phyloP scores from a whole-genome alignment of 2,329 filamentous ascomycete species.

The Epichloe coenophiala region DNA sequence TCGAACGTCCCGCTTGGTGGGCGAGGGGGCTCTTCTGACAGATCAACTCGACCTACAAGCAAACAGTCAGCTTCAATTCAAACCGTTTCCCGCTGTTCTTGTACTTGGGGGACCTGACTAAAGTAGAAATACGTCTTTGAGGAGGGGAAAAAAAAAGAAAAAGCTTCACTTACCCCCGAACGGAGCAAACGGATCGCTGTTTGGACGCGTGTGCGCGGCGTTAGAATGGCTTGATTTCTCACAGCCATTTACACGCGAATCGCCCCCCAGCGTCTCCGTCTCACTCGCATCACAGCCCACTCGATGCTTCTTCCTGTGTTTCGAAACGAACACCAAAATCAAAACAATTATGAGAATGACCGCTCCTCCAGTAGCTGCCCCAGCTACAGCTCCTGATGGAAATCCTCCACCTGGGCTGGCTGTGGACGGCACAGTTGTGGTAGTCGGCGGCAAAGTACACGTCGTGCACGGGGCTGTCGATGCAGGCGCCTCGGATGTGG shows the following conservation, averaged over 20 bases:
- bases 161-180: slow-evolving; percentile 27
- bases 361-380: slow-evolving; percentile 18
- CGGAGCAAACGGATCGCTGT: slow-evolving; percentile 26
- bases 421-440: neutral
- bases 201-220: slow-evolving; percentile 9
- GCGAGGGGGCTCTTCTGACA: slow-evolving; percentile 13
- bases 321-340: slow-evolving; percentile 11
- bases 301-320: slow-evolving; percentile 7
- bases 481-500: neutral
- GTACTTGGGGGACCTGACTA: no score
- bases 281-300: slow-evolving; percentile 2
- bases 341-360: slow-evolving; percentile 15
- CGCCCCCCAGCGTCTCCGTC: slow-evolving; percentile 5
- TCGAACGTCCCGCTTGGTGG: slow-evolving; percentile 20
- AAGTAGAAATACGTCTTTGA: no score
- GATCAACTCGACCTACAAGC: slow-evolving; percentile 20
- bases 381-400: slow-evolving; percentile 20
- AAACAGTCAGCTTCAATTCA: neutral
- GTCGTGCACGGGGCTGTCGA: neutral
- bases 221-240: slow-evolving; percentile 7
- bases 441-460: neutral
- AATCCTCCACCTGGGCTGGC: slow-evolving; percentile 4
- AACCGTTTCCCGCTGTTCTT: no score
- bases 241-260: neutral
- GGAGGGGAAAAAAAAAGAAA: no score